Base-by-base conservation (phyloP, 441 rosid genomes). In the Cnidoscolus chayamansa region DNA sequence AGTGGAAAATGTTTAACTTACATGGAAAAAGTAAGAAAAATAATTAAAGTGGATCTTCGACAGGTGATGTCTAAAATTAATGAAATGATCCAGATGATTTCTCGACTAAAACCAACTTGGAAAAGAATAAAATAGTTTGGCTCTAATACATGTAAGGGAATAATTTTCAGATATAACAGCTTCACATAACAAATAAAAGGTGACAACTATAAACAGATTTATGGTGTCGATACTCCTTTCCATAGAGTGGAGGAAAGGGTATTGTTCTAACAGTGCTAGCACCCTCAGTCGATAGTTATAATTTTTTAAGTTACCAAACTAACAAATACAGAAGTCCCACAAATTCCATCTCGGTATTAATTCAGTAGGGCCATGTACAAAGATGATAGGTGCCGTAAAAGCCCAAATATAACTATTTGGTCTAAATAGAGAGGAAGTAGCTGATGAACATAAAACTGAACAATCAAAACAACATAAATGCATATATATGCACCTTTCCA, bases 401-500 rank as follows among this genome's bases (percentile, higher is more conserved):
- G 6, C 40, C 11, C 31, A 68, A 1, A 48, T 54, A 7, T 4
- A 37, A 10, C 60, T 17, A 45, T 19, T 8, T 31, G 20, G 66
- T 66, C 16, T 3, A 72, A 58, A 19, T 47, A 67, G 43, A 70
- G 58, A 67, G 37, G 43, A 55, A 63, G 40, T 60, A 35, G 49
- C 19, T 15, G 61, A 45, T 30, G 8, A 30, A 43, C 50, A 48
- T 20, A 58, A 65, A 65, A 65, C 75, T 31, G 72, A 66, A 40
- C 54, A 56, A 63, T 48, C 17, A 63, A 50, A 37, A 70, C 59
- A 61, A 45, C 13, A 48, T 65, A 69, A 40, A 7, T 25, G 58
- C 25, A 57, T 20, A 60, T 31, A 72, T 76, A 67, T 83, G 61
- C 64, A 95, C 99, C 91, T 88, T 87, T 75, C 99, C 99, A 67